A percentile compares a stretch with the other conserved stretches of the same genome.
Evolutionary conservation across 2,329 filamentous ascomycete genomes (phyloP).

Genomic region (Calonectria fujianensis): DNA sequence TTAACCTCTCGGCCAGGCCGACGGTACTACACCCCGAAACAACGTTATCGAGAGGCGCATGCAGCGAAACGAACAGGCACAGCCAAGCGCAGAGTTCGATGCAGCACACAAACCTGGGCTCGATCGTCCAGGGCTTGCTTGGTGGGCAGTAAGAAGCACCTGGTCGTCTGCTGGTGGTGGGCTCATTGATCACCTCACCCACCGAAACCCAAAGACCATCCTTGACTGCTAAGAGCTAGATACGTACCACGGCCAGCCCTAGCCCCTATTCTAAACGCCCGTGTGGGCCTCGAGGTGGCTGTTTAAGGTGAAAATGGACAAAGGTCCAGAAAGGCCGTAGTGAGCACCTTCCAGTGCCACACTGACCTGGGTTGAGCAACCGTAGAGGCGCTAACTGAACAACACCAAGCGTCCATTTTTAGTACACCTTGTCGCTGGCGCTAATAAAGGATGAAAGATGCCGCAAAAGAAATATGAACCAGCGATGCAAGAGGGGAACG

Average conservation of each 20-base stretch:
- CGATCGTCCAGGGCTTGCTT: slow-evolving; percentile 40
- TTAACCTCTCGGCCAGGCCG: slow-evolving; percentile 39
- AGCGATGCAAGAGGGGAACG: slow-evolving; percentile 13
- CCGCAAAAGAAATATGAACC: slow-evolving; percentile 42
- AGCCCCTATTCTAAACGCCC: slow-evolving; percentile 51
- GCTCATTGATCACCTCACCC: slow-evolving; percentile 54
- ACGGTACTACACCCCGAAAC: slow-evolving; percentile 34
- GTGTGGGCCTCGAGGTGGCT: slow-evolving; percentile 46
- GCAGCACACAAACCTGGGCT: slow-evolving; percentile 33
- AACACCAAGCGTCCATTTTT: slow-evolving; percentile 42
- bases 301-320: slow-evolving; percentile 44
- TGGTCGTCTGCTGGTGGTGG: slow-evolving; percentile 50
- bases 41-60: slow-evolving; percentile 43
- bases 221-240: slow-evolving; percentile 33
- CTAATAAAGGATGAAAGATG: slow-evolving; percentile 40
- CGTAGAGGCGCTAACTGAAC: slow-evolving; percentile 36
- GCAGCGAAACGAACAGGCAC: slow-evolving; percentile 48
- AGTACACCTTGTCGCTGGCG: slow-evolving; percentile 30
- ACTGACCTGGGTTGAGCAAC: slow-evolving; percentile 33
- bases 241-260: slow-evolving; percentile 16
- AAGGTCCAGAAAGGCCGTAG: slow-evolving; percentile 45
- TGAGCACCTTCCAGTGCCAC: slow-evolving; percentile 43
- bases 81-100: slow-evolving; percentile 47
- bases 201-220: slow-evolving; percentile 40
- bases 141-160: slow-evolving; percentile 45